Evolutionary conservation across 768 basidiomycete genomes (phyloP).

Genomic region (Amanita subjunquillea): DNA sequence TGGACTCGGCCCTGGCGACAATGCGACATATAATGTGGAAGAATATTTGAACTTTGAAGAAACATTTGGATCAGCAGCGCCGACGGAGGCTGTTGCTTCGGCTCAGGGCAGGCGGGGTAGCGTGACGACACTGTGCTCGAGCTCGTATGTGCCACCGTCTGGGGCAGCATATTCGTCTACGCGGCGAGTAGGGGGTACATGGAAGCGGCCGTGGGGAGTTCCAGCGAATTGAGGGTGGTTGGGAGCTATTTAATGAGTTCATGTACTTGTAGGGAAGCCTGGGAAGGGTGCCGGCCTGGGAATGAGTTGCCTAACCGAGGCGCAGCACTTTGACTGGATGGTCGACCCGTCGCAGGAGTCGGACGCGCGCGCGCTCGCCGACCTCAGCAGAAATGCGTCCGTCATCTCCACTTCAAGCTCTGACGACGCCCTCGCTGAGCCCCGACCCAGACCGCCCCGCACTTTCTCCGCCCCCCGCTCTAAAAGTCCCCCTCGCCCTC

Average conservation of each 20-base stretch:
- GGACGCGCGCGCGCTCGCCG: constrained; percentile 29
- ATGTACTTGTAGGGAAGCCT: not conserved
- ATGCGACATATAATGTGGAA: constrained; percentile 19
- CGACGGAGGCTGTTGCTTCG: constrained; percentile 6
- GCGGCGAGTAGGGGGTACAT: constrained; percentile 46
- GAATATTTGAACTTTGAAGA: constrained; percentile 27
- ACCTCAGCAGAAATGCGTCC: constrained; percentile 67
- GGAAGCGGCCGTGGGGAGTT: constrained; percentile 26
- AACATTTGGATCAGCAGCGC: not conserved
- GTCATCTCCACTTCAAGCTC: constrained; percentile 64
- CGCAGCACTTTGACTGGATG: constrained; percentile 17
- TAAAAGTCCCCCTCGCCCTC: constrained; percentile 32
- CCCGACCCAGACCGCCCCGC: constrained; percentile 45
- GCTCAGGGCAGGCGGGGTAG: constrained; percentile 9
- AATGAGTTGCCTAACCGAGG: not conserved
- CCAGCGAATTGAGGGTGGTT: constrained; percentile 10
- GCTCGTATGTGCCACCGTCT: constrained; percentile 40
- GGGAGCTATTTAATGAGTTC: not conserved
- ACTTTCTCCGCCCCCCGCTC: constrained; percentile 61
- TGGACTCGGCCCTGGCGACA: constrained; percentile 4
- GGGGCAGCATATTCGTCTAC: constrained; percentile 39
- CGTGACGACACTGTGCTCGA: constrained; percentile 11
- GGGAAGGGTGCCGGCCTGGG: not conserved
- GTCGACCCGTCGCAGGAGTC: constrained; percentile 23
- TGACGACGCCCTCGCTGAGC: constrained; percentile 34